Evolutionary conservation across 1,139 yeast species (phyloP), one percentile per base, ranked within the genome.

Genomic region (Groenewaldozyma sp.): DNA sequence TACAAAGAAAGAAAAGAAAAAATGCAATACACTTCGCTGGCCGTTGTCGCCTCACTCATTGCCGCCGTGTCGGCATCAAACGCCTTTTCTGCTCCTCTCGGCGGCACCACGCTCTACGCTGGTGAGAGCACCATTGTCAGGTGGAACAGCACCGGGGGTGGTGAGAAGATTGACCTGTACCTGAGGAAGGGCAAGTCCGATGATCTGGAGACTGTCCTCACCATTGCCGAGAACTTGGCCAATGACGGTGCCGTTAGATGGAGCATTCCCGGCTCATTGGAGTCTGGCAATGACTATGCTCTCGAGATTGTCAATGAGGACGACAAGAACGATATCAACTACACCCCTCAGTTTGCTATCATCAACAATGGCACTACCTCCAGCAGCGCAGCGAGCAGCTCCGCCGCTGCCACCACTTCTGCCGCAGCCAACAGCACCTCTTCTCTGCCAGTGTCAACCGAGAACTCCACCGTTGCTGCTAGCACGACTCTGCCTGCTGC

Each of bases 201-300:
- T 45, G 47, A 60, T 50, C 52, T 63, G 39, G 42, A 46, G 29
- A 50, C 58, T 19, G 65, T 59, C 13, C 48, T 62, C 41, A 58
- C 63, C 41, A 59, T 63, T 47, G 59, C 61, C 44, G 44, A 51
- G 39, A 44, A 50, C 41, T 46, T 62, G 36, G 42, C 51, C 39
- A 63, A 63, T 58, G 53, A 54, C 38, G 68, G 67, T 42, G 56
- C 61, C 34, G 66, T 62, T 36, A 48, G 53, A 42, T 63, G 68
- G 68, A 43, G 47, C 35, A 52, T 63, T 34, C 68, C 68, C 36
- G 39, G 39, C 34, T 45, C 51, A 31, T 37, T 63, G 32, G 39
- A 43, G 28, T 42, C 57, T 37, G 67, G 65, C 29, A 27, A 36
- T 29, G 47, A 54, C 44, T 63, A 63, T 50, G 60, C 64, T 34